Conservation (phyloP, 140 eudicot species). For the Cichorium intybus region DNA sequence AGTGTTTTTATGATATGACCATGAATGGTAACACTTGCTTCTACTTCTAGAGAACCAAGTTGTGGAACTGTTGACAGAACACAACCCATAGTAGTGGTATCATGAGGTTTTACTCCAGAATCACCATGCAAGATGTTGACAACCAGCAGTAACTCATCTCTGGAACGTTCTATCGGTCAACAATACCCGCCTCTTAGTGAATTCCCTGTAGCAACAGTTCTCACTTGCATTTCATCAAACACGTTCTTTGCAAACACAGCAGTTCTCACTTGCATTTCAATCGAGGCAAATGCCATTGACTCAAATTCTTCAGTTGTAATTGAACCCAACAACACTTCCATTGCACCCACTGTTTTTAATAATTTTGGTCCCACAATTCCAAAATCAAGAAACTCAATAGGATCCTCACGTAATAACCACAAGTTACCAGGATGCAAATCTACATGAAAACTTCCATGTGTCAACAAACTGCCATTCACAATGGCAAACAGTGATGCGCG, state of each 20-base stretch:
- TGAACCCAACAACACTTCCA: conserved; percentile 87
- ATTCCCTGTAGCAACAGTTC: conserved; percentile 47
- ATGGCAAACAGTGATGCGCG: conserved; percentile 81
- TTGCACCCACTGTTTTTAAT: conserved; percentile 87
- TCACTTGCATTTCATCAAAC: conserved; percentile 56
- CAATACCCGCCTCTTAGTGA: conserved; percentile 48
- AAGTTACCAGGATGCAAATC: conserved; percentile 98
- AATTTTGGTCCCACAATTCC: conserved; percentile 96
- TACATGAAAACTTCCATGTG: conserved; percentile 85
- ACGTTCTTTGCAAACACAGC: conserved; percentile 40
- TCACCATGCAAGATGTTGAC: conserved; percentile 33
- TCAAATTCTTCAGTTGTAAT: conserved; percentile 80
- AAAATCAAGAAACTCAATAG: conserved; percentile 93
- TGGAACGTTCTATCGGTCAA: conserved; percentile 28
- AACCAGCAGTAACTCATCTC: conserved; percentile 32
- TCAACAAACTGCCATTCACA: conserved; percentile 78
- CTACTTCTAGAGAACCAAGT: conserved; percentile 38
- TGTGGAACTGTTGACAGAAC: conserved; percentile 48
- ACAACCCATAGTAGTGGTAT: conserved; percentile 47
- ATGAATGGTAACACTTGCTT: conserved; percentile 40
- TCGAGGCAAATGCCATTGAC: conserved; percentile 87
- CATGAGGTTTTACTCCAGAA: conserved; percentile 23
- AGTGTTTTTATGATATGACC: conserved; percentile 39
- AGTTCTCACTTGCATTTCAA: no score
- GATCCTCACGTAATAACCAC: conserved; percentile 94